Conservation (phyloP, 2,329 filamentous ascomycete species). For the Clarireedia sp. region DNA sequence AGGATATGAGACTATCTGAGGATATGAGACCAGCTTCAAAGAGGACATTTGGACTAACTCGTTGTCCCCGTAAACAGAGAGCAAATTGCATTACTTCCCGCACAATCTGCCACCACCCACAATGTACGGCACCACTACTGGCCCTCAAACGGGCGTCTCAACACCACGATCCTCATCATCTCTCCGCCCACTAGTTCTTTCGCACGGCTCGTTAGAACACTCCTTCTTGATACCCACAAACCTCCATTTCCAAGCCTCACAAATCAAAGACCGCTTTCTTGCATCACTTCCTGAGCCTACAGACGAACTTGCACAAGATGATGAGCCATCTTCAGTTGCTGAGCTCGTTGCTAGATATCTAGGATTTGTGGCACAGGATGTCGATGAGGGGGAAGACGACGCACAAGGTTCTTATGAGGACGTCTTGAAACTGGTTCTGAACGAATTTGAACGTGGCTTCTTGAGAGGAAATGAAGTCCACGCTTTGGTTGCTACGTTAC, state of each 20-base stretch:
- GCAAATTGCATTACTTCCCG: conserved; percentile 8
- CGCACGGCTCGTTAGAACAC: conserved; percentile 91
- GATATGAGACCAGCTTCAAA: background rate
- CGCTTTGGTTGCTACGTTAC: conserved; percentile 73
- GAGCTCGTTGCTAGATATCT: conserved; percentile 93
- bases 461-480: conserved; percentile 95
- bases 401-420: conserved; percentile 82
- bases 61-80: conserved; percentile 4
- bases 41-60: background rate
- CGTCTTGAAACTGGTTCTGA: conserved; percentile 83
- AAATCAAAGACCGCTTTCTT: conserved; percentile 86
- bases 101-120: conserved; percentile 28
- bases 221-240: conserved; percentile 92
- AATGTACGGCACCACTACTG: conserved; percentile 82
- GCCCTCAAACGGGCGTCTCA: conserved; percentile 90
- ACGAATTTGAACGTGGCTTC: conserved; percentile 94
- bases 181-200: conserved; percentile 80
- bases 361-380: conserved; percentile 78
- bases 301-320: conserved; percentile 94
- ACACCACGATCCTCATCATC: conserved; percentile 92
- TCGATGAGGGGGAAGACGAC: conserved; percentile 88
- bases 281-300: conserved; percentile 81
- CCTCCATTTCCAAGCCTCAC: conserved; percentile 91
- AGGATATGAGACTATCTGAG: background rate
- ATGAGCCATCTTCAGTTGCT: conserved; percentile 92